Evolutionary conservation across 140 eudicot species (phyloP).

Genomic region (Oenanthe javanica): DNA sequence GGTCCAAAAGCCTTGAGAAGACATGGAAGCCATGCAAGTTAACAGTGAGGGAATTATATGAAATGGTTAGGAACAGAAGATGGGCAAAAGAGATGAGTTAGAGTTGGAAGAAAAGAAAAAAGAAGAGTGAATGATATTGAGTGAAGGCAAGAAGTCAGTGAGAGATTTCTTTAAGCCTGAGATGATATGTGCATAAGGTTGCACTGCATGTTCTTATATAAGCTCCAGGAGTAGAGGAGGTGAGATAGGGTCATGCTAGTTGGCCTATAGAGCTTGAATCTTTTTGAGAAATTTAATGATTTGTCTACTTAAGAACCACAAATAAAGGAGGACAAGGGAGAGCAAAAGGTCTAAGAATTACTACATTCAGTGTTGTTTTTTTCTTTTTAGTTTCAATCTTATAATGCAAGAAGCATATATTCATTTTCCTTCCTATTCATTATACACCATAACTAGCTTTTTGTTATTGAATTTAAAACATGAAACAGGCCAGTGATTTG

Average conservation of each 20-base stretch:
- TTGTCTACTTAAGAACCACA: constrained; percentile 33
- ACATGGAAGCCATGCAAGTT: constrained; percentile 43
- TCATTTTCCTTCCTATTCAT: not conserved
- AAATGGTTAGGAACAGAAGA: constrained; percentile 2
- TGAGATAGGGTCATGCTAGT: constrained; percentile 38
- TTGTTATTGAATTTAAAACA: not conserved
- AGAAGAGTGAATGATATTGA: not conserved
- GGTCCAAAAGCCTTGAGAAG: constrained; percentile 61
- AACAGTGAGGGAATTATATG: constrained; percentile 2
- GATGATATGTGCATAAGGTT: constrained; percentile 29
- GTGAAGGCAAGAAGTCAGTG: constrained; percentile 6
- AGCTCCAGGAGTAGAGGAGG: constrained; percentile 39
- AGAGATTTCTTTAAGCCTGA: constrained; percentile 23
- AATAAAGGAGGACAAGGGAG: constrained; percentile 3
- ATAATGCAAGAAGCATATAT: not conserved
- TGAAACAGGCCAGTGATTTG: not conserved
- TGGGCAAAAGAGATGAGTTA: not conserved
- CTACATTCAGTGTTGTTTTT: not conserved
- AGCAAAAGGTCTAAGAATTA: constrained; percentile 4
- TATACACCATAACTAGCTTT: not conserved
- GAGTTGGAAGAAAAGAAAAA: not conserved
- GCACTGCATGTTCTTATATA: constrained; percentile 43
- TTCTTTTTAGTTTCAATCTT: not conserved
- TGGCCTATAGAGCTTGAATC: constrained; percentile 39
- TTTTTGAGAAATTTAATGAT: constrained; percentile 36